phyloP scores from a whole-genome alignment of 2,329 filamentous ascomycete genomes.

The Colletotrichum shisoi region DNA sequence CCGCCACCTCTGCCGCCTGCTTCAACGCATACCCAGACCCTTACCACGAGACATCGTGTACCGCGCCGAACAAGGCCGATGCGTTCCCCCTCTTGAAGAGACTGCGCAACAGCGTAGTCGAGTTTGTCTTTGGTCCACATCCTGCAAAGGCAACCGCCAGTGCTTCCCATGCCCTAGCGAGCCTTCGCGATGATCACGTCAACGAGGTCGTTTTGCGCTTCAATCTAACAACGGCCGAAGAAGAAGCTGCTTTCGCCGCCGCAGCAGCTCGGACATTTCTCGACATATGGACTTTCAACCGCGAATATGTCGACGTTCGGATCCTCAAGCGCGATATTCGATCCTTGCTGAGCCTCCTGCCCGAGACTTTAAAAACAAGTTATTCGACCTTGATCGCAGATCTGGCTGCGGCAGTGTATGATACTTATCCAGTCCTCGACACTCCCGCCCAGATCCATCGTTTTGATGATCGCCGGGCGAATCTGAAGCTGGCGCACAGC shows the following conservation, averaged over 20 bases:
- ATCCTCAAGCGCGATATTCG: conserved; percentile 78
- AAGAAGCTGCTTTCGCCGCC: conserved; percentile 75
- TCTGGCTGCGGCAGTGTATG: conserved; percentile 77
- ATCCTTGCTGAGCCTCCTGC: conserved; percentile 81
- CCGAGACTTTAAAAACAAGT: conserved; percentile 72
- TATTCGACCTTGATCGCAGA: conserved; percentile 82
- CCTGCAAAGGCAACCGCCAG: conserved; percentile 47
- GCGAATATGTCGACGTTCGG: conserved; percentile 84
- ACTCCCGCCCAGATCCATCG: conserved; percentile 40
- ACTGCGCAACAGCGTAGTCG: conserved; percentile 60
- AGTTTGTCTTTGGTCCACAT: conserved; percentile 59
- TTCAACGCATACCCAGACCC: conserved; percentile 42
- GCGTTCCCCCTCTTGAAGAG: conserved; percentile 60
- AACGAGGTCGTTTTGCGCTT: conserved; percentile 90
- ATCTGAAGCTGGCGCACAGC: conserved; percentile 46
- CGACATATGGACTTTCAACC: conserved; percentile 88
- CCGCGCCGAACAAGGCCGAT: background rate
- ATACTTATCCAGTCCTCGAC: conserved; percentile 70
- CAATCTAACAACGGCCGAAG: conserved; percentile 73
- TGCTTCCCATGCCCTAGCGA: conserved; percentile 49
- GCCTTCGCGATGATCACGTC: conserved; percentile 69
- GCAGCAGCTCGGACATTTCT: conserved; percentile 79
- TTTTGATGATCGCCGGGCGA: conserved; percentile 44
- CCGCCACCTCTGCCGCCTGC: conserved; percentile 45
- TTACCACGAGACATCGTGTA: conserved; percentile 36